Base-by-base conservation (phyloP, 208 protist genomes). In the Trypanosoma congolense region DNA sequence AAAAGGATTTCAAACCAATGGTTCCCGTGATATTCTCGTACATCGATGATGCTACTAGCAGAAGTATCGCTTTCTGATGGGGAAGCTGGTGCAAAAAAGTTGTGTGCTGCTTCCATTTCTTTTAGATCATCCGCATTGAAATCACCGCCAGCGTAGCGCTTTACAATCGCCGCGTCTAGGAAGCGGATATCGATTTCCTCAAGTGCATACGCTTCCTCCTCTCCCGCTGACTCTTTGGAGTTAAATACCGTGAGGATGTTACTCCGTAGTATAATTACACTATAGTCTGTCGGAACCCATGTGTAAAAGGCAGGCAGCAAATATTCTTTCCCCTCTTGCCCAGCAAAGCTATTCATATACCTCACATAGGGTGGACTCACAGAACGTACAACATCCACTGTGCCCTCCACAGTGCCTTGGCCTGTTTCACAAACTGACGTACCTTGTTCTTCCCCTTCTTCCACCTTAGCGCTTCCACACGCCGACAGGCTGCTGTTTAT, bases 271-370 rank as follows among this genome's bases (percentile, higher is more conserved):
- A 93, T 66, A 19, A 86, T 71, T 35, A 88, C 81, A 47, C 80
- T 68, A 48, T 75, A 81, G 30, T 81, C 69, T 4, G 81, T 90
- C 26, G 86, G 86, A 46, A 67, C 56, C 86, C 86, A 93, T 26
- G 49, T 48, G 56, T 82, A 80, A 61, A 84, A 93, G 33, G 86
- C 86, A 4, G 77, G 62, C 26, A 62, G 70, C 18, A 93, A 66
- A 65, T 93, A 90, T 53, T 80, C 67, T 64, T 88, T 90, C n/a
- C 63, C 61, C 62, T 85, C 73, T 25, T 47, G 60, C 24, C 61
- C 71, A 43, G 86, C 82, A 54, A 90, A 90, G 73, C 86, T 93
- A 35, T 62, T 25, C 45, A 63, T 43, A 61, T 89, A 93, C 51
- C 80, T 73, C 14, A 65, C 58, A n/a, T 2, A 30, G 0, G 16